These are phyloP conservation scores for Hibiscus tridactylites DNA, from an alignment of 345 rosid species.

Conservation along the genomic window DNA sequence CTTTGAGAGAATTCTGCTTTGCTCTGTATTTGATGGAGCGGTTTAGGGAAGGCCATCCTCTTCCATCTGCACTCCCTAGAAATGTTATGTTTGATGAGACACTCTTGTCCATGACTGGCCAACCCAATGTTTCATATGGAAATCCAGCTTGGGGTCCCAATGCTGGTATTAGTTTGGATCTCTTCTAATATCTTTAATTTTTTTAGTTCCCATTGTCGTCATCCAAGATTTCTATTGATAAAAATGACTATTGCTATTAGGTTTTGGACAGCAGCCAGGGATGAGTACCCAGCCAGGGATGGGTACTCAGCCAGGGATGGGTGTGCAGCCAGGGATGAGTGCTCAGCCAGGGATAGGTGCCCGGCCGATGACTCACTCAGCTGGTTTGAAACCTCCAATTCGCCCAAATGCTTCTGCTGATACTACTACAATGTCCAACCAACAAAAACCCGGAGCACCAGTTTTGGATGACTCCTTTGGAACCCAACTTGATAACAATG, in stretches of 20 bases:
- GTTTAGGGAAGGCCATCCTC: slow-evolving; percentile 84
- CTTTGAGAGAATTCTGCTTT: slow-evolving; percentile 92
- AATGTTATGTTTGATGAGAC: slow-evolving; percentile 81
- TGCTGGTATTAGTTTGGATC: slow-evolving; percentile 43
- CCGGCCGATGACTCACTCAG: slow-evolving; percentile 40
- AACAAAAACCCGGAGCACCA: slow-evolving; percentile 40
- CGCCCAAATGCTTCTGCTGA: slow-evolving; percentile 36
- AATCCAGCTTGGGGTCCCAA: slow-evolving; percentile 68
- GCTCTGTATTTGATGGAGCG: slow-evolving; percentile 29
- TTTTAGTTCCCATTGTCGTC: slow-evolving; percentile 15
- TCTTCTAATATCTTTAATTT: slow-evolving; percentile 13
- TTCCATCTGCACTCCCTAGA: slow-evolving; percentile 75
- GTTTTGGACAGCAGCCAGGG: slow-evolving; percentile 49
- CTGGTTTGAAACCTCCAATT: slow-evolving; percentile 69
- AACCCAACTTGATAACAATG: slow-evolving; percentile 38
- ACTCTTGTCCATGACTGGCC: slow-evolving; percentile 74
- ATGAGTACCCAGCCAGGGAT: neutral
- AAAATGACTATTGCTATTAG: slow-evolving; percentile 25
- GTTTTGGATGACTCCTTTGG: slow-evolving; percentile 52
- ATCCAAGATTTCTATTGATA: slow-evolving; percentile 15
- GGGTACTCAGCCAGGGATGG: neutral
- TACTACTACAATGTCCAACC: slow-evolving; percentile 34
- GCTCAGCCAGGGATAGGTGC: slow-evolving; percentile 32
- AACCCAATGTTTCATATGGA: slow-evolving; percentile 53
- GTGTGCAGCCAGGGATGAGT: neutral